Base-by-base conservation (phyloP, 1,284 basidiomycete species). In the Papiliotrema fonsecae region DNA sequence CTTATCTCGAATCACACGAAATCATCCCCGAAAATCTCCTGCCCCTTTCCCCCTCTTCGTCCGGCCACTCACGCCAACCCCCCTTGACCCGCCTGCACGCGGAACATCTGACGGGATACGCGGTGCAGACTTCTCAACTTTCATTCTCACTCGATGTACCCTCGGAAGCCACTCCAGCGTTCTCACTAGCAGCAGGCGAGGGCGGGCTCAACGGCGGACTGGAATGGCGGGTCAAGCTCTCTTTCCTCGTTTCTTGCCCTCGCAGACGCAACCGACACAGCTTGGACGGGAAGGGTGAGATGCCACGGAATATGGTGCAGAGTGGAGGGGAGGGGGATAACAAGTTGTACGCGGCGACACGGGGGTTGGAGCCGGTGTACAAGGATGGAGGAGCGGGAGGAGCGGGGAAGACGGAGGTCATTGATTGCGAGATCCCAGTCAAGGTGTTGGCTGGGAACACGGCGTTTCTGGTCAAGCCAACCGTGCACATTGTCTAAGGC, bases 361-460 rank as follows among this genome's bases (percentile, higher is more conserved):
- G 24, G 38, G 11, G 19, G 10, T 22, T 41, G 26, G 21, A 13
- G 19, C 46, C 46, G 16, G 46, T 40, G 30, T 10, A 24, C n/a
- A 21, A 34, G 26, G 28, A 43, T 6, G 24, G 28, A 16, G 50
- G 24, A 16, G 60, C 41, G 22, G 64, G 59, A 58, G 47, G 50
- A 41, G 84, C 82, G 50, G 77, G 84, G 18, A 76, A 73, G 62
- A 77, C 84, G 22, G 88, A 93, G 77, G 86, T 83, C 52, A 87
- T 96, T 18, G 89, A 93, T 67, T 93, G 90, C 61, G 86, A 88
- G 69, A 84, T 96, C 42, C 88, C 88, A n/a, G 82, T 96, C 49
- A 82, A 75, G 58, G 85, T 93, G 3, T 88, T 86, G 78, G 84
- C 90, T 14, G 87, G 88, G 24, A 91, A 90, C 70, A 92, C 90